Evolutionary conservation across 2,329 filamentous ascomycete genomes (phyloP).

Genomic region (Nigrospora oryzae): DNA sequence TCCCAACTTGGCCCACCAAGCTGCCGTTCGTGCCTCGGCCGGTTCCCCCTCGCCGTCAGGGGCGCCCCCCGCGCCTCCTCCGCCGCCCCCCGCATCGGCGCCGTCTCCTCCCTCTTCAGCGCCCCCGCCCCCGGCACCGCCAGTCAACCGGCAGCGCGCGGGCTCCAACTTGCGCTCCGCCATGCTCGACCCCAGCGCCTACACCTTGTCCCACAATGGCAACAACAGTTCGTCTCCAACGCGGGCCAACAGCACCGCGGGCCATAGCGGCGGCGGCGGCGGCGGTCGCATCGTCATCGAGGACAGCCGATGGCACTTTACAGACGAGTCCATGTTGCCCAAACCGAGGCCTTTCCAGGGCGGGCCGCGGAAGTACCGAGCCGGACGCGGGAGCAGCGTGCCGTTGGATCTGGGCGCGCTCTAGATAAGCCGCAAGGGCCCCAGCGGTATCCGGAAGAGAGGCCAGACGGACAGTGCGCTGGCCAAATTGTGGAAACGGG

Average conservation of each 20-base stretch:
- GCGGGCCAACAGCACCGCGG: conserved; percentile 35
- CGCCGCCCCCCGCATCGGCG: conserved; percentile 24
- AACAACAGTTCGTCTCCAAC: conserved; percentile 24
- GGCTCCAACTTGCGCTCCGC: conserved; percentile 45
- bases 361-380: conserved; percentile 72
- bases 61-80: conserved; percentile 26
- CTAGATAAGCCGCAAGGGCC: conserved; percentile 11
- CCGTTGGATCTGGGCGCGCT: conserved; percentile 71
- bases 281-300: conserved; percentile 50
- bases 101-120: conserved; percentile 32
- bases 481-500: neutral
- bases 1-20: conserved; percentile 29
- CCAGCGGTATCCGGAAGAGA: neutral
- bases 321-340: conserved; percentile 71
- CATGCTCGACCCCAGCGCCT: conserved; percentile 67
- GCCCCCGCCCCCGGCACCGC: conserved; percentile 15
- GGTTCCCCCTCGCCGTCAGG: conserved; percentile 24
- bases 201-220: conserved; percentile 61
- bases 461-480: neutral
- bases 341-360: conserved; percentile 76
- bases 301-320: conserved; percentile 80
- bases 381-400: conserved; percentile 88
- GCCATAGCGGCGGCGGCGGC: conserved; percentile 20
- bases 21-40: conserved; percentile 26
- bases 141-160: conserved; percentile 25